These are phyloP conservation scores for Cenococcum geophilum DNA, from an alignment of 495 filamentous ascomycete species.

Conservation along the genomic window DNA sequence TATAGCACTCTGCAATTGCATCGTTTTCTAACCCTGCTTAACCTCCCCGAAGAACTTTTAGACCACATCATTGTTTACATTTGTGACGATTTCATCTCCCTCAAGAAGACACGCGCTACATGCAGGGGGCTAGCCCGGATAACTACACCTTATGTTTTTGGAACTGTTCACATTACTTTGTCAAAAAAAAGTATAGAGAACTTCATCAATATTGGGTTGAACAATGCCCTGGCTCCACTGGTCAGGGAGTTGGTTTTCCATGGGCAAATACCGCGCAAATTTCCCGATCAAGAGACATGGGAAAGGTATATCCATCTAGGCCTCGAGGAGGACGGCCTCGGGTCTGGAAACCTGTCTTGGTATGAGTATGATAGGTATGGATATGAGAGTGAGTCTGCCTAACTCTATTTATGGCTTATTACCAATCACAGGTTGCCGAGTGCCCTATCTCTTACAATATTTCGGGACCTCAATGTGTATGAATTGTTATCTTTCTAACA, in stretches of 20 bases:
- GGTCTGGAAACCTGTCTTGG: neutral
- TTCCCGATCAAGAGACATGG: neutral
- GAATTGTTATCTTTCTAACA: neutral
- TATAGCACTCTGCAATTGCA: neutral
- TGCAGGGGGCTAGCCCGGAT: neutral
- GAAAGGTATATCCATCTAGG: neutral
- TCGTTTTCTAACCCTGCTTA: neutral
- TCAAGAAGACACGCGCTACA: neutral
- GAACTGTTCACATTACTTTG: neutral
- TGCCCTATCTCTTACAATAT: too few relatives aligned
- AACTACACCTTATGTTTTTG: neutral
- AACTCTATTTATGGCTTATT: too few relatives aligned
- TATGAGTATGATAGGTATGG: neutral
- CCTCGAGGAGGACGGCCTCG: neutral
- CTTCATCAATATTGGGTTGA: neutral
- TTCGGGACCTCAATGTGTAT: neutral
- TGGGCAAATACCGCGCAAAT: neutral
- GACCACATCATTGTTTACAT: neutral
- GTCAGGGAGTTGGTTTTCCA: neutral
- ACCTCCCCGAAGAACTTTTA: neutral
- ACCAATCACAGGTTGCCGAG: too few relatives aligned
- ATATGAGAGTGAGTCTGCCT: too few relatives aligned
- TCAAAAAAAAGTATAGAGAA: neutral
- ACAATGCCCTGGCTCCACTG: neutral
- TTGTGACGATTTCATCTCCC: neutral